Conservation (phyloP, 2,329 filamentous ascomycete genomes). For the Chaetomium sp. region DNA sequence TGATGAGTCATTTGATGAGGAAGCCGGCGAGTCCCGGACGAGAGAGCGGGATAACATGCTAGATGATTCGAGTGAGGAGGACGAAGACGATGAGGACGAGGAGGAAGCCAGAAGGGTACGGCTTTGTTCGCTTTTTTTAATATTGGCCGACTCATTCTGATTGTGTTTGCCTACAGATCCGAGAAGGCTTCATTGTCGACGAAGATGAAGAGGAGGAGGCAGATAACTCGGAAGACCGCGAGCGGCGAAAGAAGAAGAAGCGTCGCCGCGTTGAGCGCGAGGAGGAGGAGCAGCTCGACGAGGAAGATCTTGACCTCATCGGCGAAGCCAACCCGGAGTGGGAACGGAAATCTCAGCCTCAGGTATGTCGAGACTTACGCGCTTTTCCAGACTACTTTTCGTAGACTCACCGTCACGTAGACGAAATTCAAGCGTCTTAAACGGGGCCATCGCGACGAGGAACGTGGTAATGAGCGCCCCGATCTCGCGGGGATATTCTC, state of each 20-base stretch:
- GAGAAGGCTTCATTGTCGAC: constrained; percentile 94
- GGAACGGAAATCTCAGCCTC: constrained; percentile 65
- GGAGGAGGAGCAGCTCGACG: constrained; percentile 86
- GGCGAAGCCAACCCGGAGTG: constrained; percentile 76
- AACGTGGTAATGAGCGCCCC: constrained; percentile 64
- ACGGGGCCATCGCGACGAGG: constrained; percentile 77
- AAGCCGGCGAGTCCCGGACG: constrained; percentile 59
- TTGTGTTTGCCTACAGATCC: constrained; percentile 60
- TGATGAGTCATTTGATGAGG: constrained; percentile 80
- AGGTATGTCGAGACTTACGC: constrained; percentile 57
- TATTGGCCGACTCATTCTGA: constrained; percentile 22
- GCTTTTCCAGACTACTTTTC: neutral
- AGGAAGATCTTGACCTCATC: constrained; percentile 94
- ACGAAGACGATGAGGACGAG: constrained; percentile 89
- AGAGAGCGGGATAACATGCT: constrained; percentile 52
- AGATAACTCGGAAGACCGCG: constrained; percentile 58
- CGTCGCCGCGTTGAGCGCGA: constrained; percentile 75
- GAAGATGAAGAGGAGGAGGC: constrained; percentile 80
- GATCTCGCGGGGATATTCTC: constrained; percentile 93
- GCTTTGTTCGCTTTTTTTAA: constrained; percentile 20
- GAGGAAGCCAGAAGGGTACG: constrained; percentile 76
- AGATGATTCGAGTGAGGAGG: constrained; percentile 89
- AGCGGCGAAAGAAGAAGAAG: constrained; percentile 70
- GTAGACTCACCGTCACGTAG: constrained; percentile 46
- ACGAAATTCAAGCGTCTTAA: constrained; percentile 96